Conservation (phyloP, 148 eudicot genomes). For the Persicaria tinctoria region DNA sequence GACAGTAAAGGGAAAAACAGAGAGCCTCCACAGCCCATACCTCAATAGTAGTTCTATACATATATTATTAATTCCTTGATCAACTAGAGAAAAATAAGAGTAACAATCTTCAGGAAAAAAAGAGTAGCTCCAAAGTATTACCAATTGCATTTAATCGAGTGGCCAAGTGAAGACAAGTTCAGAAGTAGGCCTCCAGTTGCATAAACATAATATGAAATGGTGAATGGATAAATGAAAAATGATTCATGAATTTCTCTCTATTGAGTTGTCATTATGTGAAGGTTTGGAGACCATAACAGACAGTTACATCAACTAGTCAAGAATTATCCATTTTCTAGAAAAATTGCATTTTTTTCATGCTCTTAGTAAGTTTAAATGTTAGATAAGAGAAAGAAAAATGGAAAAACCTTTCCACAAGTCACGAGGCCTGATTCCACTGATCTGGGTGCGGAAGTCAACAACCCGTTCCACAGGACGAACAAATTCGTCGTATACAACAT, state of each 20-base stretch:
- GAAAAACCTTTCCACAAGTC: conserved; percentile 70
- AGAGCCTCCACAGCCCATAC: not conserved
- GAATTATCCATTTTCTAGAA: not conserved
- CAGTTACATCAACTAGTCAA: not conserved
- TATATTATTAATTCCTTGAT: not conserved
- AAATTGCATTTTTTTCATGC: not conserved
- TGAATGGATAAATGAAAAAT: not conserved
- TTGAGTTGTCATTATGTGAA: not conserved
- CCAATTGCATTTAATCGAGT: not conserved
- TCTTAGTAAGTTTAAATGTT: not conserved
- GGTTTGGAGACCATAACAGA: not conserved
- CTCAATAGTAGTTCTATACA: not conserved
- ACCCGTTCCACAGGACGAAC: conserved; percentile 89
- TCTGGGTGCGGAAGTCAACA: conserved; percentile 92
- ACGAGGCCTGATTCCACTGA: conserved; percentile 88
- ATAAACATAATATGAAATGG: not conserved
- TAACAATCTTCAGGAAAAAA: not conserved
- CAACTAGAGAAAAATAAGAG: not conserved
- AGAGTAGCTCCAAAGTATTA: not conserved
- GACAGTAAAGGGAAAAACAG: not conserved
- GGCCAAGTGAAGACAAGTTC: not conserved
- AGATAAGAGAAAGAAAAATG: not conserved
- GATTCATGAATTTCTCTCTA: not conserved
- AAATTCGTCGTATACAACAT: conserved; percentile 79
- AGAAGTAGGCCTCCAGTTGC: not conserved